These are phyloP conservation scores for Penicillium parvum DNA, from an alignment of 495 filamentous ascomycete species.

Conservation along the genomic window DNA sequence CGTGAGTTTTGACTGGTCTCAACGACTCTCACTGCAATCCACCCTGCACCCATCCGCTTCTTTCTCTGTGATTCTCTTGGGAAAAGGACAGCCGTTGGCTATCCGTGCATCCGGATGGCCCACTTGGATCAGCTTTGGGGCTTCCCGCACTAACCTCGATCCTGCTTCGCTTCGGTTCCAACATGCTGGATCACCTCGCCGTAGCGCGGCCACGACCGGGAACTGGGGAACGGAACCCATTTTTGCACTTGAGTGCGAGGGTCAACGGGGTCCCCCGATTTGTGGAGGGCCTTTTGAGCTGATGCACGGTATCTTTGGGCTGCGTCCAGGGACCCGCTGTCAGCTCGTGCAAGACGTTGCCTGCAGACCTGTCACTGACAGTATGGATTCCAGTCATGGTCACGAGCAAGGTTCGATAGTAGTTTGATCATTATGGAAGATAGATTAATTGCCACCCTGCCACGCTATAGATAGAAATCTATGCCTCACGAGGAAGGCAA, in stretches of 20 bases:
- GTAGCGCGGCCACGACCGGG: constrained; percentile 2
- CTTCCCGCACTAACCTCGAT: constrained; percentile 1
- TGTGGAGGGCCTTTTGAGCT: background rate
- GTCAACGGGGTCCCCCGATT: background rate
- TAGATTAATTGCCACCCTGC: too few species aligned
- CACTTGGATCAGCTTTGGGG: constrained; percentile 3
- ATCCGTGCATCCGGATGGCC: constrained; percentile 15
- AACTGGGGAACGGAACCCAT: constrained; percentile 6
- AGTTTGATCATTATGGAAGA: too few species aligned
- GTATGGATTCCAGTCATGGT: too few species aligned
- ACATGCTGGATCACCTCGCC: background rate
- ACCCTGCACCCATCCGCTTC: constrained; percentile 21
- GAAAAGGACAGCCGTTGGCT: constrained; percentile 23
- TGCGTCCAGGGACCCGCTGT: background rate
- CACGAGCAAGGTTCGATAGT: too few species aligned
- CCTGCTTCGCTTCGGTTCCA: background rate
- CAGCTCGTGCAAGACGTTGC: background rate
- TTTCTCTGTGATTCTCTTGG: background rate
- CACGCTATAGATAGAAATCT: too few species aligned
- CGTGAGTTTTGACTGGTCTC: too few species aligned
- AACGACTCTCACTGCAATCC: too few species aligned
- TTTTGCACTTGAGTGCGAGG: too few species aligned
- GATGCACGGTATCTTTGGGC: background rate
- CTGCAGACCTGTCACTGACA: too few species aligned
- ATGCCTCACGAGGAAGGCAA: too few species aligned